These are phyloP conservation scores for Secale cereale DNA, from an alignment of 176 grass and related monocot species.

Conservation along the genomic window DNA sequence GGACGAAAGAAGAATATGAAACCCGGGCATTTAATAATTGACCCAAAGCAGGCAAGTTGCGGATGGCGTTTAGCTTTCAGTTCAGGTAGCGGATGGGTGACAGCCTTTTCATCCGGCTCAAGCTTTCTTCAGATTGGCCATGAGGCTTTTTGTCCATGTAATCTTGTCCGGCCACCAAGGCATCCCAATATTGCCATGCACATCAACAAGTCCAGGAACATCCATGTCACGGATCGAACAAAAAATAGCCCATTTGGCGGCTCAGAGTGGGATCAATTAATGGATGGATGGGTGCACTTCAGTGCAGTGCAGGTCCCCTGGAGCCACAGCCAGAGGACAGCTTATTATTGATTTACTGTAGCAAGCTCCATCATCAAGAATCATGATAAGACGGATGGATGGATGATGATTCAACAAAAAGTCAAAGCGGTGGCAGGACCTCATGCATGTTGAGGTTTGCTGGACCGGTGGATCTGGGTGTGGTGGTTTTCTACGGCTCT, in stretches of 20 bases:
- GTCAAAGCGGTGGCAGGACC: conserved; percentile 22
- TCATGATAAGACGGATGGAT: background rate
- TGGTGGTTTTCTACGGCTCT: conserved; percentile 20
- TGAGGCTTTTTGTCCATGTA: conserved; percentile 14
- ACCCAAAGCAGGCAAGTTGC: conserved; percentile 36
- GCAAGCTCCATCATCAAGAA: conserved; percentile 9
- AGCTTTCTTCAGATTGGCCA: conserved; percentile 34
- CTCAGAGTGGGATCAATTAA: conserved; percentile 20
- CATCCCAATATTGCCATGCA: conserved; percentile 28
- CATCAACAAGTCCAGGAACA: conserved; percentile 31
- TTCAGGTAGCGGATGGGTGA: conserved; percentile 25
- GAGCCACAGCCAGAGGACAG: background rate
- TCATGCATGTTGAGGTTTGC: background rate
- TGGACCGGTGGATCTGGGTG: background rate
- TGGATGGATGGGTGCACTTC: background rate
- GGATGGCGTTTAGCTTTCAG: conserved; percentile 43
- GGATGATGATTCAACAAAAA: background rate
- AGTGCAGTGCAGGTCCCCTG: conserved; percentile 4
- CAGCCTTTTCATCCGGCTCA: conserved; percentile 15
- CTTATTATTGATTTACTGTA: background rate
- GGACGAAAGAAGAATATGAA: conserved; percentile 15
- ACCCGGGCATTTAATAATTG: conserved; percentile 40
- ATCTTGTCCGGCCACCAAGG: conserved; percentile 22
- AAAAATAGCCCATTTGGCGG: conserved; percentile 21
- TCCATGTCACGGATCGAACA: conserved; percentile 32